These are phyloP conservation scores for Phytophthora multivora DNA, from an alignment of 352 stramenopile genomes.

Conservation along the genomic window DNA sequence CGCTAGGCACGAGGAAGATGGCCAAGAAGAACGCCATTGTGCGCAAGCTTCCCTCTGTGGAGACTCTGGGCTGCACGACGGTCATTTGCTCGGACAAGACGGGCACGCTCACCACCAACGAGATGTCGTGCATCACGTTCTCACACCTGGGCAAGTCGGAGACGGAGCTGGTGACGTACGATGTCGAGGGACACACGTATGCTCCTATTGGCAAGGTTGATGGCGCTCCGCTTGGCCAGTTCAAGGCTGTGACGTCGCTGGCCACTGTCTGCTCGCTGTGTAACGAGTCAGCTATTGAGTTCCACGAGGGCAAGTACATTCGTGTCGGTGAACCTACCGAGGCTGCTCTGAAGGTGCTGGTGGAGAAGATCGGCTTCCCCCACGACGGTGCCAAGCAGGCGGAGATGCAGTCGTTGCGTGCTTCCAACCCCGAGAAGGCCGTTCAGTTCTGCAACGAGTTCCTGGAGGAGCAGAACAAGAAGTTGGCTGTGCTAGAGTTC, in stretches of 20 bases:
- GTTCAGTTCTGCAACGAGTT: slow-evolving; percentile 87
- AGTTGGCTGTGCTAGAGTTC: slow-evolving; percentile 96
- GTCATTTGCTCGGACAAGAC: slow-evolving; percentile 95
- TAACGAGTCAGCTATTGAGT: slow-evolving; percentile 96
- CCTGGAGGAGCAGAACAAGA: slow-evolving; percentile 85
- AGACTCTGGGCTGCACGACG: slow-evolving; percentile 97
- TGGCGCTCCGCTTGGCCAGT: slow-evolving; percentile 51
- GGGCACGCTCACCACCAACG: slow-evolving; percentile 98
- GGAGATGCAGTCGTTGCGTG: slow-evolving; percentile 60
- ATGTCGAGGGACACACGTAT: slow-evolving; percentile 95
- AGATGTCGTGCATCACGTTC: slow-evolving; percentile 95
- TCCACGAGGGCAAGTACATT: slow-evolving; percentile 86
- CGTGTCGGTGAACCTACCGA: slow-evolving; percentile 97
- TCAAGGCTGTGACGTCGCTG: slow-evolving; percentile 83
- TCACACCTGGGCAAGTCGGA: slow-evolving; percentile 67
- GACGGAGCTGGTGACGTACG: slow-evolving; percentile 87
- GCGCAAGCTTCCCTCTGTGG: slow-evolving; percentile 97
- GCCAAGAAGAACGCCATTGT: slow-evolving; percentile 98
- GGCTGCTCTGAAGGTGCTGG: slow-evolving; percentile 94
- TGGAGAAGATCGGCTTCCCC: slow-evolving; percentile 94
- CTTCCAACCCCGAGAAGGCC: slow-evolving; percentile 66
- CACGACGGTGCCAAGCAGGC: slow-evolving; percentile 67
- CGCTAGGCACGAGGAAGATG: slow-evolving; percentile 96
- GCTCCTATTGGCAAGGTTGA: slow-evolving; percentile 82
- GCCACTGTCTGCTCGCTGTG: slow-evolving; percentile 94